A percentile compares a stretch with the other conserved stretches of the same genome.
These are phyloP conservation scores for Grigorovia yakushimaensis DNA, from an alignment of 805 yeast species.

Conservation along the genomic window DNA sequence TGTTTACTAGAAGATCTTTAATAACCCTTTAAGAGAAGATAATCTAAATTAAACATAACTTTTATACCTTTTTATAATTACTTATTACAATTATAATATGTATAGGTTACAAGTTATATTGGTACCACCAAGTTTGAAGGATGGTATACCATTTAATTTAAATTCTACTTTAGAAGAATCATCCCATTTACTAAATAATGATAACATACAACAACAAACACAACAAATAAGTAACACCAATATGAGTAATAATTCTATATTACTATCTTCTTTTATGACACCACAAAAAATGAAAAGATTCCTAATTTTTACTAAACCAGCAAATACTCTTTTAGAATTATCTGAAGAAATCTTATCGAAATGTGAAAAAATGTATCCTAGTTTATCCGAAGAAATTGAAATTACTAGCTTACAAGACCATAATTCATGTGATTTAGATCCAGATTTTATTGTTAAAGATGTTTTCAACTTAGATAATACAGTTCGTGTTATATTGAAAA, in stretches of 20 bases:
- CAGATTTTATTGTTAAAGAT: constrained; percentile 58
- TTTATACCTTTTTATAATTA: neutral
- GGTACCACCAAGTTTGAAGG: constrained; percentile 32
- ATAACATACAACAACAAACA: constrained; percentile 4
- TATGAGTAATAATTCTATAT: constrained; percentile 7
- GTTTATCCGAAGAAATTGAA: constrained; percentile 39
- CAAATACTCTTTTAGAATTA: constrained; percentile 38
- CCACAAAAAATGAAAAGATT: constrained; percentile 38
- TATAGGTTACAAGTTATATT: constrained; percentile 37
- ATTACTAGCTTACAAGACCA: constrained; percentile 58
- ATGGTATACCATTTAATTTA: constrained; percentile 12
- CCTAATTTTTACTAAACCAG: constrained; percentile 49
- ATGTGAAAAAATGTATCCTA: constrained; percentile 57
- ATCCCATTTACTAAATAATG: constrained; percentile 18
- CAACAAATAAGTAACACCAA: constrained; percentile 3
- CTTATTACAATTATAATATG: constrained; percentile 14
- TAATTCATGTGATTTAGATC: constrained; percentile 67
- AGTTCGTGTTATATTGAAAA: constrained; percentile 36
- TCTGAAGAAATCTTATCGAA: constrained; percentile 46
- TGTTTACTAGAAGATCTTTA: neutral
- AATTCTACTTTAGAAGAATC: constrained; percentile 16
- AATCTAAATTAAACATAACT: neutral
- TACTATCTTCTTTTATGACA: constrained; percentile 7
- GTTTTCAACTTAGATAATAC: constrained; percentile 46
- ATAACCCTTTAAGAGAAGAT: neutral